phyloP scores from a whole-genome alignment of 768 basidiomycete species.

The Auriscalpium microsporum region DNA sequence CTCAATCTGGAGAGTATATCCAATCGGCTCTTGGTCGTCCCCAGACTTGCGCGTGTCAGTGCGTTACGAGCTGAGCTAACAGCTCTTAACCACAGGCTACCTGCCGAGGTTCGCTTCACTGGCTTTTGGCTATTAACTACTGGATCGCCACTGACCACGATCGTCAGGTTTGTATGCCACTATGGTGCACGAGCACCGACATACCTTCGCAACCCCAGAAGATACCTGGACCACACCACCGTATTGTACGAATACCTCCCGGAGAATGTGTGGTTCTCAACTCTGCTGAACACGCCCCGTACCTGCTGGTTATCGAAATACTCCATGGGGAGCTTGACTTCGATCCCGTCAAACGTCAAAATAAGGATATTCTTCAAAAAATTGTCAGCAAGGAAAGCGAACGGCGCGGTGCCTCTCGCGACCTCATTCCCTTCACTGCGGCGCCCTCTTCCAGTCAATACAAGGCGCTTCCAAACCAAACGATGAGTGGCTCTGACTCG shows the following conservation, averaged over 20 bases:
- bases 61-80: slow-evolving; percentile 96
- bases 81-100: slow-evolving; percentile 89
- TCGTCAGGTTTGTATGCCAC: slow-evolving; percentile 71
- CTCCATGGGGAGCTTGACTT: slow-evolving; percentile 88
- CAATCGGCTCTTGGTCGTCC: slow-evolving; percentile 84
- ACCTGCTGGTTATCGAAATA: slow-evolving; percentile 86
- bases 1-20: slow-evolving; percentile 87
- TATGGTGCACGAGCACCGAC: slow-evolving; percentile 80
- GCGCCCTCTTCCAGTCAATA: not conserved
- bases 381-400: slow-evolving; percentile 61
- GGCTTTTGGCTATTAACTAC: not conserved
- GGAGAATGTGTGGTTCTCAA: slow-evolving; percentile 97
- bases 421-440: slow-evolving; percentile 31
- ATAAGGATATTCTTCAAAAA: slow-evolving; percentile 79
- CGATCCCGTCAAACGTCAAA: slow-evolving; percentile 72
- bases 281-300: slow-evolving; percentile 94
- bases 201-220: slow-evolving; percentile 29
- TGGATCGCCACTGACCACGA: slow-evolving; percentile 6
- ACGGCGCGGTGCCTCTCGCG: slow-evolving; percentile 47
- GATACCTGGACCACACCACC: slow-evolving; percentile 69
- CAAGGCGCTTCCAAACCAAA: slow-evolving; percentile 3
- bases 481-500: slow-evolving; percentile 15
- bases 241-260: slow-evolving; percentile 94
- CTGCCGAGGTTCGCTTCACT: slow-evolving; percentile 65
- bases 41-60: slow-evolving; percentile 89